Evolutionary conservation across 306 rosid species (phyloP), one percentile per base, ranked within the genome.

Genomic region (Gastrolobium villosum): DNA sequence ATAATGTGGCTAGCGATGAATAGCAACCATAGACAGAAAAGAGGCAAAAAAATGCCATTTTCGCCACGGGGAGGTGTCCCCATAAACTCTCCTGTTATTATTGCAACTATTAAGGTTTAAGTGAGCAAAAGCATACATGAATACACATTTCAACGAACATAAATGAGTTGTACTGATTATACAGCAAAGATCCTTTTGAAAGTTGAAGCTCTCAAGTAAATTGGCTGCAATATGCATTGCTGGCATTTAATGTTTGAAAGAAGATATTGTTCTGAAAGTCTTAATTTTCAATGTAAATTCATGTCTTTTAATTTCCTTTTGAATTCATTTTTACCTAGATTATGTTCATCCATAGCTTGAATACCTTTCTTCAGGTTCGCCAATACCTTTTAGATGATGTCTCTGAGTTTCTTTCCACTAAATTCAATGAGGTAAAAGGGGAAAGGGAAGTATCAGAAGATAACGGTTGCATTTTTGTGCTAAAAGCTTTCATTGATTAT

Each of bases 301-400:
- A 2, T 43, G 30, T 31, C 6, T 39, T 66, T 65, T 10, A 71
- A n/a, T 72, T 74, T 69, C 36, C 36, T 10, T 10, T 43, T 10
- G 31, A 54, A 4, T 66, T 74, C 43, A 56, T 59, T 49, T 60
- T 44, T 55, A 50, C 7, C n/a, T 37, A 54, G 14, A 48, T 60
- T 74, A 79, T 69, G 53, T 67, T 76, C 65, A 54, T 7, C 72
- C 30, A 35, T 72, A 46, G 45, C 78, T 76, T 79, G 60, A 46
- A 81, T 80, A 56, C 84, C 56, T 84, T 57, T 54, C 66, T 81
- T 84, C 88, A 95, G 99, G 98, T 92, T 89, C 97, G 72, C 82
- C 97, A 91, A 50, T 95, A 81, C 89, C 77, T 95, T 36, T 74
- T 92, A 84, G 99, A 95, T 82, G 99, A 95, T 10, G 90, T 95